Evolutionary conservation across 2,329 filamentous ascomycete genomes (phyloP), one percentile per base, ranked within the genome.

Genomic region (Clonostachys rhizophaga): DNA sequence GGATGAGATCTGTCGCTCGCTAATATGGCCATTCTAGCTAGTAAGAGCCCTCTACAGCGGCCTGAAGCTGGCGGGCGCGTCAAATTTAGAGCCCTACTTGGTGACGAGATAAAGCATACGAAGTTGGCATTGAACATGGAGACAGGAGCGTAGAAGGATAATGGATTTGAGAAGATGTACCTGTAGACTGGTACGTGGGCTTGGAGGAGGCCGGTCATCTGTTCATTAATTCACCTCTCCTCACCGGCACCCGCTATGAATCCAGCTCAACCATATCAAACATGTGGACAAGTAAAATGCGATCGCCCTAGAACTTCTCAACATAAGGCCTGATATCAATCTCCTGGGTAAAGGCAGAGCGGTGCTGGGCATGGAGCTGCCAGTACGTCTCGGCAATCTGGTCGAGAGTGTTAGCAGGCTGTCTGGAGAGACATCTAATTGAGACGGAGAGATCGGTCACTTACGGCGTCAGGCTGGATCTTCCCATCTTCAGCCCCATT

Each of bases 351-450:
- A 92, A 95, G 3, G 82, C 82, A 6, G 86, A 89, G 55, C 81
- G 78, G 34, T 85, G 87, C 70, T 96, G 90, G 0, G 83, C 86
- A 60, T 95, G 90, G 58, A 95, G 62, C 60, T 85, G 74, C 89
- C 89, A 95, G 59, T 95, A 95, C 11, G 81, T 79, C 54, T 95
- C 89, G 11, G 90, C 90, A 72, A 95, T 95, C 83, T 92, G 34
- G 9, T 30, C 10, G 3, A 34, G 16, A 45, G 17, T 35, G 24
- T 30, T n/a, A 47, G 34, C 13, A 10, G 10, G 10, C 36, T 12
- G 36, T 39, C 10, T 10, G 17, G 3, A 18, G 10, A 30, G 24
- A 2, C 8, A 10, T 30, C 24, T 3, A 10, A 30, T 30, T 24
- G 14, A 33, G 42, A 39, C 7, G 10, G 11, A 39, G 36, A 5